Evolutionary conservation across 768 basidiomycete genomes (phyloP).

Genomic region (Lentinula edodes): DNA sequence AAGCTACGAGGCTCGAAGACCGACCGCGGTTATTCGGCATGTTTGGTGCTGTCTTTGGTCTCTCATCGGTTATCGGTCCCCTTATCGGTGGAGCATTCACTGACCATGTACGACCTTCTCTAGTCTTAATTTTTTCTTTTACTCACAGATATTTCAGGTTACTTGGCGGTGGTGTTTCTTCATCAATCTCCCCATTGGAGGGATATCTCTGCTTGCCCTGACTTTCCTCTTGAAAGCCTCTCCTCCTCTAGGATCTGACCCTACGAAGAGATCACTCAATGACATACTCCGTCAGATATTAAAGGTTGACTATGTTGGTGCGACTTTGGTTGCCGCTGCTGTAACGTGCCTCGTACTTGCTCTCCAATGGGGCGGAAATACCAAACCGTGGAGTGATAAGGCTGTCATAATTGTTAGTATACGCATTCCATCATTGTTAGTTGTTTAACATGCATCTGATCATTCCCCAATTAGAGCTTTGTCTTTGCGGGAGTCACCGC

Average conservation of each 20-base stretch:
- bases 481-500: slow-evolving; percentile 9
- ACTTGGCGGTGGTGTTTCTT: slow-evolving; percentile 9
- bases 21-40: slow-evolving; percentile 30
- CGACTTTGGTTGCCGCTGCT: slow-evolving; percentile 24
- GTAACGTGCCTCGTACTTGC: slow-evolving; percentile 34
- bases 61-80: slow-evolving; percentile 15
- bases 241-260: slow-evolving; percentile 13
- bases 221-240: slow-evolving; percentile 9
- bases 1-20: slow-evolving; percentile 22
- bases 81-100: slow-evolving; percentile 25
- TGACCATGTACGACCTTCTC: slow-evolving; percentile 9
- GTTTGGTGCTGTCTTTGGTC: slow-evolving; percentile 23
- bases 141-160: not conserved
- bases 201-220: slow-evolving; percentile 10
- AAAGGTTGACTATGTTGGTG: slow-evolving; percentile 33
- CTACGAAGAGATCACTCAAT: slow-evolving; percentile 1
- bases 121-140: too few relatives aligned
- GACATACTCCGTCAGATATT: slow-evolving; percentile 10
- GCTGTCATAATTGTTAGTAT: slow-evolving; percentile 15
- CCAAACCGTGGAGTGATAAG: slow-evolving; percentile 30
- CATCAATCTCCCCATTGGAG: slow-evolving; percentile 16
- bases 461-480: slow-evolving; percentile 1
- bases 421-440: not conserved
- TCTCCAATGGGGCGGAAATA: slow-evolving; percentile 40
- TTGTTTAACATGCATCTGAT: not conserved